These are phyloP conservation scores for Vararia minispora DNA, from an alignment of 768 basidiomycete species.

Conservation along the genomic window DNA sequence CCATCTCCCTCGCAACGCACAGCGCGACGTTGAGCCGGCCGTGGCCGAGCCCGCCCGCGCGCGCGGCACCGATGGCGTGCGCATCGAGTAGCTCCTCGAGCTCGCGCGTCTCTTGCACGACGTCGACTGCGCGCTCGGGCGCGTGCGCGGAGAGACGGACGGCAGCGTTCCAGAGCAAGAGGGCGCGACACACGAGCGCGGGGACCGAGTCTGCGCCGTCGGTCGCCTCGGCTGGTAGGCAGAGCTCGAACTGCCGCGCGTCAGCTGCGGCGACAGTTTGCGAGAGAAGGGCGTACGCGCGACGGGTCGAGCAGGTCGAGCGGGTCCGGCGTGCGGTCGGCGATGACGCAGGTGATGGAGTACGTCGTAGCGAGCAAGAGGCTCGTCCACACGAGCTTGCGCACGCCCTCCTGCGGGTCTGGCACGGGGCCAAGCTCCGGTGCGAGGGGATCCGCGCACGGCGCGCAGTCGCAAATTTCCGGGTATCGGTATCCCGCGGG, in stretches of 20 bases:
- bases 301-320: constrained; percentile 54
- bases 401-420: constrained; percentile 58
- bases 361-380: constrained; percentile 59
- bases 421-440: constrained; percentile 37
- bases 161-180: constrained; percentile 73
- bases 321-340: constrained; percentile 43
- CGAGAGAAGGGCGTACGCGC: constrained; percentile 40
- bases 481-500: constrained; percentile 9
- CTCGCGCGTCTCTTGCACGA: constrained; percentile 53
- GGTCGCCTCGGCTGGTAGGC: constrained; percentile 67
- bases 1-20: constrained; percentile 12
- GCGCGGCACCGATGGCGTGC: constrained; percentile 52
- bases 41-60: constrained; percentile 63
- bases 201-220: constrained; percentile 60
- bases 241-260: constrained; percentile 51
- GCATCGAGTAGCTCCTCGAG: constrained; percentile 58
- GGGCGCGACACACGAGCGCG: constrained; percentile 73
- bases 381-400: constrained; percentile 72
- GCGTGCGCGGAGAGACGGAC: constrained; percentile 39
- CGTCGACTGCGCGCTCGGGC: constrained; percentile 48
- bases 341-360: constrained; percentile 56
- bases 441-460: constrained; percentile 19
- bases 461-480: constrained; percentile 10
- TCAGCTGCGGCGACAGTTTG: too few relatives aligned
- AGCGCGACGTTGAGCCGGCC: too few relatives aligned